These are phyloP conservation scores for Globisporangium canariense DNA, from an alignment of 352 stramenopile species.

Conservation along the genomic window DNA sequence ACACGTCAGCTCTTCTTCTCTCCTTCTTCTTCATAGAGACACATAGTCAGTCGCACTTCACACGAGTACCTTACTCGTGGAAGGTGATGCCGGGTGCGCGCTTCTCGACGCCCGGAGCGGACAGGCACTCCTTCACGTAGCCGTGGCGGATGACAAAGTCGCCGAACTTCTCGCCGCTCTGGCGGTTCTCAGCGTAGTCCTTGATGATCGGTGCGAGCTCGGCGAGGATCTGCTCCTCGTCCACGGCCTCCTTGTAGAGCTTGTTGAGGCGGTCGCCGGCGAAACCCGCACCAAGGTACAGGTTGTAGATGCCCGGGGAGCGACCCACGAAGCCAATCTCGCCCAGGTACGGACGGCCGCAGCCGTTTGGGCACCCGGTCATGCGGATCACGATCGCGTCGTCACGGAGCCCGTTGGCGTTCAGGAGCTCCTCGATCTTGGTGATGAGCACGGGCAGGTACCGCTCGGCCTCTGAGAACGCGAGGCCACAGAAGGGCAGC, in stretches of 20 bases:
- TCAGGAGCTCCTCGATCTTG: constrained; percentile 91
- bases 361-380: constrained; percentile 98
- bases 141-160: constrained; percentile 77
- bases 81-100: constrained; percentile 65
- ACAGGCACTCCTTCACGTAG: constrained; percentile 70
- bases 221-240: constrained; percentile 73
- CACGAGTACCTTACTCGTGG: constrained; percentile 36
- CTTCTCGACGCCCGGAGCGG: constrained; percentile 56
- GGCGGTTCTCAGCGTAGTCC: constrained; percentile 67
- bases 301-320: constrained; percentile 95
- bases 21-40: not conserved
- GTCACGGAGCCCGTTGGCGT: constrained; percentile 87
- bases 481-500: constrained; percentile 94
- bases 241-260: constrained; percentile 75
- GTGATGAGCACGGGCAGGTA: constrained; percentile 92
- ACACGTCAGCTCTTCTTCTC: not conserved
- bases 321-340: constrained; percentile 98
- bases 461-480: constrained; percentile 96
- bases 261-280: constrained; percentile 76
- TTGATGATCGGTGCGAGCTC: constrained; percentile 75
- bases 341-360: constrained; percentile 95
- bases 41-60: not conserved
- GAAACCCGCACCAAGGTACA: constrained; percentile 93
- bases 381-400: constrained; percentile 97
- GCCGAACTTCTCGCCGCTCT: constrained; percentile 71